Base-by-base conservation (phyloP, 768 basidiomycete species). In the Suillus placidus region DNA sequence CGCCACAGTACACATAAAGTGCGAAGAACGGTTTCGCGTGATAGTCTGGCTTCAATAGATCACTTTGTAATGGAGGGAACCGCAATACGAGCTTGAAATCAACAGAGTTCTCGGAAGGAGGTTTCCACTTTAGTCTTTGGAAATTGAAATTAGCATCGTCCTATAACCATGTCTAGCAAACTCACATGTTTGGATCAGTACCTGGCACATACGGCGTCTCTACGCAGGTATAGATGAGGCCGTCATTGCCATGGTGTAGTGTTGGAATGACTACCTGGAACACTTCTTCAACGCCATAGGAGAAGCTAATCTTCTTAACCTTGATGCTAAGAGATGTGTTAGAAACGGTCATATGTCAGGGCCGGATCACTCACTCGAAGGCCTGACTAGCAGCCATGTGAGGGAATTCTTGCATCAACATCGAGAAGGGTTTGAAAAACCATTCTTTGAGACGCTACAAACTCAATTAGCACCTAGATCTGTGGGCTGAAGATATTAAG, bases 11-110 rank as follows among this genome's bases (percentile, higher is more conserved):
- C 18, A 89, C 88, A 67, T 95, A 80, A 37, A 99, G 81, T 60
- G 91, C 78, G 74, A 98, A 98, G 5, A 91, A 73, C 1, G 97
- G 97, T 75, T 95, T 98, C 13, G 89, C 89, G 66, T 81, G 82
- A 69, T 90, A 91, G 72, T 99, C 95, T 1, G 95, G 92, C 70
- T 87, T 78, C 8, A 78, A 70, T 0, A 86, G 82, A 61, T 88
- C 77, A 30, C 79, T 78, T 18, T 75, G 73, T 4, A 79, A 76
- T 1, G 94, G 87, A 1, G 97, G 95, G 76, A 99, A 99, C 38
- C 94, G 90, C n/a, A 99, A 81, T 58, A 95, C 86, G 35, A 99
- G 89, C 76, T 95, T 94, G 83, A 99, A 99, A 77, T 99, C 97
- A 71, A 99, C 91, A 2, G 95, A 96, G 75, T 99, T 99, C 74